Conservation (phyloP, 1,284 basidiomycete species). For the Mrakiaceae sp. region DNA sequence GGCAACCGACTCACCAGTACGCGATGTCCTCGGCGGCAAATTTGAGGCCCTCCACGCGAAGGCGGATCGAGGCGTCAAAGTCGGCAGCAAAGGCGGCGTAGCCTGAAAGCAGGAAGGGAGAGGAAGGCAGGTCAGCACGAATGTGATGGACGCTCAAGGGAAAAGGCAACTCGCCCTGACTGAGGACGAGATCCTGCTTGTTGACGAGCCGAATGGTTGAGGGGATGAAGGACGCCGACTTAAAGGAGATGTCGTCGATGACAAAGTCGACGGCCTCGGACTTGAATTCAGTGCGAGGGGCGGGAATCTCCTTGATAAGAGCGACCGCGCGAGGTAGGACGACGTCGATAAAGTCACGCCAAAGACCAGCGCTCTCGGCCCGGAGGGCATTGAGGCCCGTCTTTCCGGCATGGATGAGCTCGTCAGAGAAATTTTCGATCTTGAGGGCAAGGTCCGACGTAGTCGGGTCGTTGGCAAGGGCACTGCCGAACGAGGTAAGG, state of each 20-base stretch:
- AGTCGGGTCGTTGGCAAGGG: constrained; percentile 29
- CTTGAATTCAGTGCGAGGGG: constrained; percentile 39
- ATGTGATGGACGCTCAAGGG: too few relatives aligned
- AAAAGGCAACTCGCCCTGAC: constrained; percentile 25
- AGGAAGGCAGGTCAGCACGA: too few relatives aligned
- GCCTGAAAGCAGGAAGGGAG: too few relatives aligned
- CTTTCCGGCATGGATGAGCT: constrained; percentile 29
- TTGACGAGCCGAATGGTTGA: constrained; percentile 37
- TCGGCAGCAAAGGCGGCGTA: constrained; percentile 36
- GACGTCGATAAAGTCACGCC: constrained; percentile 37
- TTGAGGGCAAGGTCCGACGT: constrained; percentile 32
- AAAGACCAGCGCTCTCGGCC: constrained; percentile 30
- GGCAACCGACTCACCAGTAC: constrained; percentile 36
- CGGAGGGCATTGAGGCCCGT: constrained; percentile 27
- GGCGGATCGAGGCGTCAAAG: constrained; percentile 33
- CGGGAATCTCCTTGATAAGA: constrained; percentile 37
- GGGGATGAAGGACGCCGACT: constrained; percentile 38
- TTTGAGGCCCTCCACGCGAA: constrained; percentile 37
- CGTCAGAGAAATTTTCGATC: constrained; percentile 33
- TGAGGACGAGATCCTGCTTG: constrained; percentile 37
- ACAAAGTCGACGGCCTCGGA: constrained; percentile 35
- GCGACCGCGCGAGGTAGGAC: constrained; percentile 36
- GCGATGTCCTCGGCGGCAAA: constrained; percentile 37
- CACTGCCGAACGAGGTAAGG: constrained; percentile 33
- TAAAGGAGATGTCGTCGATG: constrained; percentile 35